Percentiles rank a stretch among this genome's conserved stretches.
phyloP scores from a whole-genome alignment of 768 basidiomycete species.

The Fomitopsis serialis region DNA sequence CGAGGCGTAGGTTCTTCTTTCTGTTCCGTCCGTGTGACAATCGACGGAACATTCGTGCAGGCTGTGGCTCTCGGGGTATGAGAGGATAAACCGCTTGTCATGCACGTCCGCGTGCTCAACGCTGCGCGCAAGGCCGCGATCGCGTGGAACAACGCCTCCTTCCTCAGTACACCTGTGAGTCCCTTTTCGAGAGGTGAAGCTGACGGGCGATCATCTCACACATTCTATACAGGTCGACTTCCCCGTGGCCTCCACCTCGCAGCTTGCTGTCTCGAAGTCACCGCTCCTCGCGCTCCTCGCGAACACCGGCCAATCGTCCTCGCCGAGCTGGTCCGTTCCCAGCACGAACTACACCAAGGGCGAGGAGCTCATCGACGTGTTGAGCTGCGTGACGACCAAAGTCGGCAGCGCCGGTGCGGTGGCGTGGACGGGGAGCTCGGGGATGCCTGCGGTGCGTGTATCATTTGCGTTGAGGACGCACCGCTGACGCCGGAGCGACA shows the following conservation, averaged over 20 bases:
- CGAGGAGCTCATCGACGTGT: slow-evolving; percentile 45
- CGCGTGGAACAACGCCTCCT: slow-evolving; percentile 30
- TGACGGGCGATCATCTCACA: too few species aligned
- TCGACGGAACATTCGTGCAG: slow-evolving; percentile 23
- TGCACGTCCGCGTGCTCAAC: slow-evolving; percentile 44
- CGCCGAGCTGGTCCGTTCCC: slow-evolving; percentile 38
- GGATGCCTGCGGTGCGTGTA: slow-evolving; percentile 27
- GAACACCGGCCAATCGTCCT: slow-evolving; percentile 41
- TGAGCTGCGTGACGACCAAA: slow-evolving; percentile 39
- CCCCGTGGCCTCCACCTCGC: slow-evolving; percentile 31
- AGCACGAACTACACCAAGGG: slow-evolving; percentile 33
- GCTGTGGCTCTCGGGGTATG: slow-evolving; percentile 57
- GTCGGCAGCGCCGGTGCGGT: slow-evolving; percentile 39
- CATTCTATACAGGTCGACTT: slow-evolving; percentile 46
- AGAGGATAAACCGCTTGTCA: slow-evolving; percentile 43
- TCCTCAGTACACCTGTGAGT: slow-evolving; percentile 43
- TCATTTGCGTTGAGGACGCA: background rate
- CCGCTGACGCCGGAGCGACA: background rate
- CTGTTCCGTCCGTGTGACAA: background rate
- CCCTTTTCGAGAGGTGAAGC: too few species aligned
- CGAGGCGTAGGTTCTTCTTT: slow-evolving; percentile 34
- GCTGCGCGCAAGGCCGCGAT: slow-evolving; percentile 48
- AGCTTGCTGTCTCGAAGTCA: slow-evolving; percentile 47
- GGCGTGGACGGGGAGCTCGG: slow-evolving; percentile 30
- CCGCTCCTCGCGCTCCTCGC: slow-evolving; percentile 54